Evolutionary conservation across 306 rosid species (phyloP), one percentile per base, ranked within the genome.

Genomic region (Purshia tridentata): DNA sequence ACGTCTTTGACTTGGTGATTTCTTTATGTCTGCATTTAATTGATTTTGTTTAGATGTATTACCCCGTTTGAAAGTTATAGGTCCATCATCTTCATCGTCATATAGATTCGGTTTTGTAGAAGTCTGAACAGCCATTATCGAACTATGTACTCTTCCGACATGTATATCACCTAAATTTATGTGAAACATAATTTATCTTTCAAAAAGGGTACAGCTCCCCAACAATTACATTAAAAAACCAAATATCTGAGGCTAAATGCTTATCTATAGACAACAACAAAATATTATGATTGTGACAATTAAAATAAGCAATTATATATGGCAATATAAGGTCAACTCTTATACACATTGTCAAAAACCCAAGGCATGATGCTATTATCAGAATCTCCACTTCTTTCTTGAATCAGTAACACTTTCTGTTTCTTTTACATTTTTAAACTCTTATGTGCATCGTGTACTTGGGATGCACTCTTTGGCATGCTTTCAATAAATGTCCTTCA

Each of bases 91-190:
- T 0, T 81, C 85, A 0, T 86, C 85, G 6, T 77, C 78, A 64
- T 12, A 65, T 35, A 37, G 15, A 46, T 44, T 50, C 19, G 55
- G 49, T 69, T 83, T 80, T 29, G 81, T 65, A 65, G 74, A 77
- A 69, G 63, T 77, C 77, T 78, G 76, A 72, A 80, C 72, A 65
- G 88, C 86, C 90, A 86, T 86, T 57, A 16, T 66, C 76, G 54
- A 54, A 72, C 70, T 63, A 61, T 81, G 63, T 52, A 69, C 50
- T 67, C 67, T 55, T 73, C 37, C 63, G 53, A 84, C 58, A 72
- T 64, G 45, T 56, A 52, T 53, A 58, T 79, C 48, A 70, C 84
- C 69, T 78, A 78, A 72, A 72, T 59, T 22, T 52, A 75, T 80
- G 67, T 39, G 35, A 29, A 77, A 40, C 64, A 56, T 8, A 55